Evolutionary conservation across 2,329 filamentous ascomycete species (phyloP).

Genomic region (Apiospora phragmitis): DNA sequence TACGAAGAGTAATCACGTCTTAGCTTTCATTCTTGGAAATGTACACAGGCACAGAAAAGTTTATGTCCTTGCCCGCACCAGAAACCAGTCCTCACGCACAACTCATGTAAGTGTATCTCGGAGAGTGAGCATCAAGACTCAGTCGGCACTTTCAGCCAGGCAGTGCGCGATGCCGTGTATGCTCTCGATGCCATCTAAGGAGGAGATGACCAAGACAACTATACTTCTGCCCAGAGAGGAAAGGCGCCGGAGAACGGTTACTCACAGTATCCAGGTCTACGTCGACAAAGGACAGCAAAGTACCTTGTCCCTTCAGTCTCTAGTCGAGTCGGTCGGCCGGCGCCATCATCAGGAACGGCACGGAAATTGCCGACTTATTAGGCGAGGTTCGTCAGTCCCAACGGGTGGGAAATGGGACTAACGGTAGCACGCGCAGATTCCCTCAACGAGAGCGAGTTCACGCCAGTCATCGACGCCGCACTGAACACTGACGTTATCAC

Average conservation of each 20-base stretch:
- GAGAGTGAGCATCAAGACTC: slow-evolving; percentile 69
- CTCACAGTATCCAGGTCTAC: slow-evolving; percentile 63
- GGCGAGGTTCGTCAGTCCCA: slow-evolving; percentile 60
- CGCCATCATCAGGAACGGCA: slow-evolving; percentile 68
- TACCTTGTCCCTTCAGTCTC: slow-evolving; percentile 46
- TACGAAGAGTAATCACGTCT: no score
- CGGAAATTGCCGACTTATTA: slow-evolving; percentile 67
- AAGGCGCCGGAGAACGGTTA: slow-evolving; percentile 58
- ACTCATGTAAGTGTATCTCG: slow-evolving; percentile 65
- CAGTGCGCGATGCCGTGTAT: slow-evolving; percentile 67
- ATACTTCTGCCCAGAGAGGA: slow-evolving; percentile 58
- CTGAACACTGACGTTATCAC: no score
- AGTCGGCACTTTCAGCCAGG: slow-evolving; percentile 67
- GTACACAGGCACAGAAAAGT: no score
- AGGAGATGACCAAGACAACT: slow-evolving; percentile 63
- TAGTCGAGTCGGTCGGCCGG: slow-evolving; percentile 58
- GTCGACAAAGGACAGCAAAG: slow-evolving; percentile 56
- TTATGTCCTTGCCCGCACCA: no score
- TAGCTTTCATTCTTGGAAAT: no score
- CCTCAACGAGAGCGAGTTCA: slow-evolving; percentile 76
- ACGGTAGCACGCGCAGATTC: slow-evolving; percentile 60
- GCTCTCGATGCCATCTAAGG: slow-evolving; percentile 70
- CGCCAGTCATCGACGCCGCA: slow-evolving; percentile 70
- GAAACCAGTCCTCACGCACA: no score
- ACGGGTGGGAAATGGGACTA: slow-evolving; percentile 79